A percentile compares a stretch with the other conserved stretches of the same genome.
These are phyloP conservation scores for Backusella morwellensis DNA, from an alignment of 192 early-diverging fungal genomes.

Conservation along the genomic window DNA sequence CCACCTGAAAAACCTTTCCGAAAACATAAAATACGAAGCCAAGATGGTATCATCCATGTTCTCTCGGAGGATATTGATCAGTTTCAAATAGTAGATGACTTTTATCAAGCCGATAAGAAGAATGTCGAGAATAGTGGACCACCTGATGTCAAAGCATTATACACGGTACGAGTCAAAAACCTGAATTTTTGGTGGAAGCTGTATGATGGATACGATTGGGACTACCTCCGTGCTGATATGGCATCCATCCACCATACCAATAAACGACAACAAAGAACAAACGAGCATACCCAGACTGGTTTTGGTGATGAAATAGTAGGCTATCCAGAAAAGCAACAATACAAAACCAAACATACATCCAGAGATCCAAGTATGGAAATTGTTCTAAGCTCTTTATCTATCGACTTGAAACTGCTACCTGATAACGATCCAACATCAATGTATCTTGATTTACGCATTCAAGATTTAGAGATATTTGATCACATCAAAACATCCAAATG, in stretches of 20 bases:
- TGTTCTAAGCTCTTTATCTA: constrained; percentile 43
- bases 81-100: constrained; percentile 2
- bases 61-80: constrained; percentile 19
- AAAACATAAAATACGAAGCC: neutral
- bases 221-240: constrained; percentile 28
- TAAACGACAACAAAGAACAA: neutral
- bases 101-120: constrained; percentile 44
- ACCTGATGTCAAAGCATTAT: constrained; percentile 16
- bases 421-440: constrained; percentile 41
- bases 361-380: constrained; percentile 54
- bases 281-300: neutral
- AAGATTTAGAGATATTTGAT: constrained; percentile 76
- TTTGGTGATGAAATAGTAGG: neutral
- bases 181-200: constrained; percentile 60
- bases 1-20: constrained; percentile 22
- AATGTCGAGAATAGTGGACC: constrained; percentile 38
- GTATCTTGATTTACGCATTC: constrained; percentile 47
- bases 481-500: constrained; percentile 70
- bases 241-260: neutral
- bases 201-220: constrained; percentile 72
- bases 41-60: constrained; percentile 38
- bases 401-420: constrained; percentile 56
- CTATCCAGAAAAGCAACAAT: neutral
- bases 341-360: constrained; percentile 22
- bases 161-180: constrained; percentile 53